Evolutionary conservation across 2,329 filamentous ascomycete species (phyloP), one percentile per base, ranked within the genome.

Genomic region (Pyrenophora tritici-repentis): DNA sequence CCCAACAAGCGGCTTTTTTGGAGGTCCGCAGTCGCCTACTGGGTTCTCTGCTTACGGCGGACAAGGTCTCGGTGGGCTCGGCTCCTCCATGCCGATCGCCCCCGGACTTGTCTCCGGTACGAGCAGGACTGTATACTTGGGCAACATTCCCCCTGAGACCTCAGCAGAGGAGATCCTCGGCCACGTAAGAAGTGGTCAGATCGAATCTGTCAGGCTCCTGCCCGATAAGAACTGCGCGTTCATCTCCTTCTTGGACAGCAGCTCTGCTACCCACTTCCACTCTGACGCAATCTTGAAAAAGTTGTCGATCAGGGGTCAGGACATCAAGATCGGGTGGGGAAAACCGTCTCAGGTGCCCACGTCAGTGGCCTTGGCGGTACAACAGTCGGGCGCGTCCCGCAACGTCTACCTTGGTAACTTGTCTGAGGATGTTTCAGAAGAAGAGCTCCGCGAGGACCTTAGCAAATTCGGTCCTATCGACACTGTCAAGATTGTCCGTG

Each of bases 171-270:
- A 99, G 78, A 96, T 99, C 59, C 80, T 99, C 48, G 89, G 92
- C 59, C 94, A 99, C 70, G 94, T 99, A 53, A 86, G 94, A 59
- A 97, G 94, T 75, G 94, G 94, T 18, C 94, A 97, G 73, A 97
- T 99, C 67, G 94, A 99, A 79, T 97, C 94, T n/a, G 94, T 99
- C 45, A 89, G 94, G 65, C 83, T 99, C 60, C 82, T 99, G 47
- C 91, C 93, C 18, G 94, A 99, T 78, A 99, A 97, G 90, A 99
- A 97, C 82, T 99, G 94, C 72, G 94, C 94, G 51, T 99, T 99
- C 81, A 97, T 99, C 73, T 99, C 94, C 6, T 99, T 99, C 80
- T 82, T 99, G 61, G 94, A 99, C 71, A 91, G 92, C 67, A 96
- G 92, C 78, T 97, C 94, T 24, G 94, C 94, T 49, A 97, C 93